Evolutionary conservation across 2,329 filamentous ascomycete genomes (phyloP).

Genomic region (Blumeriella jaapii): DNA sequence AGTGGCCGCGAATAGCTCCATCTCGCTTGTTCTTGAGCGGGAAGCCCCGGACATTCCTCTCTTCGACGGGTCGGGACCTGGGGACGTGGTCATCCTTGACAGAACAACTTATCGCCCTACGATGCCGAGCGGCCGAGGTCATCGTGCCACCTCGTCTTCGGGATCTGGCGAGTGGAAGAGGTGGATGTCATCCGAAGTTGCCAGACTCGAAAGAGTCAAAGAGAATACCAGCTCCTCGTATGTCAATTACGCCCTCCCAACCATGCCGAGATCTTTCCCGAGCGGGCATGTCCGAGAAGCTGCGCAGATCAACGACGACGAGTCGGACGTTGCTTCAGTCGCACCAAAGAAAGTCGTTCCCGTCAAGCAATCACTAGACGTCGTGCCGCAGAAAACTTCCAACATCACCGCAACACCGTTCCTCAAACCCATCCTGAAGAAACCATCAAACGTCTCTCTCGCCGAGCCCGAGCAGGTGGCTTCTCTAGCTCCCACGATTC

Average conservation of each 20-base stretch:
- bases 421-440: slow-evolving; percentile 24
- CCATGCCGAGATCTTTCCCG: slow-evolving; percentile 22
- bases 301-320: slow-evolving; percentile 37
- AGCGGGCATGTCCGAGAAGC: slow-evolving; percentile 36
- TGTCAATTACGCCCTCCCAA: slow-evolving; percentile 22
- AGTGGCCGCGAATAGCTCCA: slow-evolving; percentile 11
- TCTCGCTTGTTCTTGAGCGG: slow-evolving; percentile 12
- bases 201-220: slow-evolving; percentile 32
- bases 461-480: slow-evolving; percentile 8
- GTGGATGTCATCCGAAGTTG: slow-evolving; percentile 41
- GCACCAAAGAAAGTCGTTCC: slow-evolving; percentile 5
- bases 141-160: slow-evolving; percentile 31
- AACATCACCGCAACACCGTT: slow-evolving; percentile 12
- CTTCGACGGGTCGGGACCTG: slow-evolving; percentile 15
- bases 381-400: slow-evolving; percentile 14
- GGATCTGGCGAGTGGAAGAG: slow-evolving; percentile 45
- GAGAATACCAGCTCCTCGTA: slow-evolving; percentile 13
- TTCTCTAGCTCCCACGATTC: slow-evolving; percentile 8
- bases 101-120: slow-evolving; percentile 23
- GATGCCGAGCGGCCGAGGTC: slow-evolving; percentile 14
- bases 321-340: slow-evolving; percentile 16
- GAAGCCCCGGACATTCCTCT: slow-evolving; percentile 5
- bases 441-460: slow-evolving; percentile 17
- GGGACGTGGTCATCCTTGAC: slow-evolving; percentile 29
- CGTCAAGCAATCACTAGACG: slow-evolving; percentile 19